Conservation (phyloP, 2,329 filamentous ascomycete genomes). For the Fusarium sp. region DNA sequence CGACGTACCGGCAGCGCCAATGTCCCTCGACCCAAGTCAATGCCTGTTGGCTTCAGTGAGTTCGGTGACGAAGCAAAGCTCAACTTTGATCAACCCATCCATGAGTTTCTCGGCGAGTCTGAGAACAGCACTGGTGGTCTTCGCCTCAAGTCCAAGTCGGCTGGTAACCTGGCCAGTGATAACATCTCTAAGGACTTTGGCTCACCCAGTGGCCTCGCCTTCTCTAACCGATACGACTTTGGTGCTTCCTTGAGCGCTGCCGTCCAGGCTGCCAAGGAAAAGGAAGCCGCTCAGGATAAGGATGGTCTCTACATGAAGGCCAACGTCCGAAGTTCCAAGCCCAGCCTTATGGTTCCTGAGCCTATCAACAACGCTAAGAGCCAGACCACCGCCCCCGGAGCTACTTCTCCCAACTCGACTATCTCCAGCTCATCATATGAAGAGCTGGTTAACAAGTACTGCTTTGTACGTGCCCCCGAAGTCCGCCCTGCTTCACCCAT, state of each 20-base stretch:
- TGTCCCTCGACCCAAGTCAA: constrained; percentile 64
- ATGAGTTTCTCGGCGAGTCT: constrained; percentile 73
- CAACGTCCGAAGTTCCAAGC: constrained; percentile 51
- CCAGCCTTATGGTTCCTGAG: constrained; percentile 45
- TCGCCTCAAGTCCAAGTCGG: constrained; percentile 78
- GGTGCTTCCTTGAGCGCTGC: constrained; percentile 89
- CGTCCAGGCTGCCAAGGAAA: constrained; percentile 77
- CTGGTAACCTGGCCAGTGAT: constrained; percentile 71
- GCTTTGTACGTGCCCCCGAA: constrained; percentile 88
- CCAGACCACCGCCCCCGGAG: constrained; percentile 50
- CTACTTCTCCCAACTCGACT: constrained; percentile 64
- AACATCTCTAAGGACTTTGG: constrained; percentile 65
- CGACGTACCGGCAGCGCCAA: constrained; percentile 59
- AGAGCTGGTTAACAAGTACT: constrained; percentile 98
- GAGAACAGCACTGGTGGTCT: constrained; percentile 66
- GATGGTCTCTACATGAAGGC: constrained; percentile 70
- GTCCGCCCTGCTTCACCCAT: constrained; percentile 47
- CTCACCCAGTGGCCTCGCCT: constrained; percentile 75
- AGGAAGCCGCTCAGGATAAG: constrained; percentile 69
- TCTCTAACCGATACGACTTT: constrained; percentile 96
- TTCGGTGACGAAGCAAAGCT: constrained; percentile 73
- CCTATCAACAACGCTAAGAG: constrained; percentile 32
- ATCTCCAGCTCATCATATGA: constrained; percentile 92
- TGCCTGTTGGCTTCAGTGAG: constrained; percentile 74
- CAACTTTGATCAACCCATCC: constrained; percentile 69